These are phyloP conservation scores for Kurtzmaniella quercitrusa DNA, from an alignment of 1,139 yeast genomes.

Conservation along the genomic window DNA sequence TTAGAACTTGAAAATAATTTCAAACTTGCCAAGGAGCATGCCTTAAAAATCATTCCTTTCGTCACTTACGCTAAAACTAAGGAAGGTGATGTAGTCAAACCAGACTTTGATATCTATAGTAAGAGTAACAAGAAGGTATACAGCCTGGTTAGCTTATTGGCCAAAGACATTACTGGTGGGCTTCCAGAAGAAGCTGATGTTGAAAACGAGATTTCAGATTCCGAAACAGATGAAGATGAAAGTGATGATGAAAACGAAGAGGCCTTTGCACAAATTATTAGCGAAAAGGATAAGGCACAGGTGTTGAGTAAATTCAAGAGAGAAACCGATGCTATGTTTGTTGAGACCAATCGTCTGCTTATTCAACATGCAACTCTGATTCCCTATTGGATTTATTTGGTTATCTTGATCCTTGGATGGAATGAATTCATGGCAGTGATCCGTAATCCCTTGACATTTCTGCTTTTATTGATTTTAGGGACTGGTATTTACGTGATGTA, in stretches of 20 bases:
- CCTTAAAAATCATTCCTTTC: slow-evolving; percentile 56
- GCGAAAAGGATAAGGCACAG: slow-evolving; percentile 53
- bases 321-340: slow-evolving; percentile 73
- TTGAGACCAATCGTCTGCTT: slow-evolving; percentile 80
- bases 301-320: slow-evolving; percentile 63
- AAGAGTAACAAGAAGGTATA: slow-evolving; percentile 19
- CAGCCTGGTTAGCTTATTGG: slow-evolving; percentile 12
- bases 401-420: slow-evolving; percentile 84
- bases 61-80: slow-evolving; percentile 54
- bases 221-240: slow-evolving; percentile 36
- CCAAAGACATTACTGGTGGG: slow-evolving; percentile 1
- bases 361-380: slow-evolving; percentile 69
- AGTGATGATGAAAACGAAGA: slow-evolving; percentile 35
- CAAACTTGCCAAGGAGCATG: slow-evolving; percentile 51
- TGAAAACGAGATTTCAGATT: slow-evolving; percentile 11
- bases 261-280: slow-evolving; percentile 55
- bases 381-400: slow-evolving; percentile 75
- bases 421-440: slow-evolving; percentile 88
- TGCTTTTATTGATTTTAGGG: slow-evolving; percentile 50
- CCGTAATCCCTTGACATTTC: slow-evolving; percentile 75
- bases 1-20: slow-evolving; percentile 69
- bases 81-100: slow-evolving; percentile 52
- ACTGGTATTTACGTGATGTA: slow-evolving; percentile 69
- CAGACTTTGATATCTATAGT: slow-evolving; percentile 46
- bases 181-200: slow-evolving; percentile 10